Evolutionary conservation across 2,329 filamentous ascomycete genomes (phyloP).

Genomic region (Knoxdaviesia proteae): DNA sequence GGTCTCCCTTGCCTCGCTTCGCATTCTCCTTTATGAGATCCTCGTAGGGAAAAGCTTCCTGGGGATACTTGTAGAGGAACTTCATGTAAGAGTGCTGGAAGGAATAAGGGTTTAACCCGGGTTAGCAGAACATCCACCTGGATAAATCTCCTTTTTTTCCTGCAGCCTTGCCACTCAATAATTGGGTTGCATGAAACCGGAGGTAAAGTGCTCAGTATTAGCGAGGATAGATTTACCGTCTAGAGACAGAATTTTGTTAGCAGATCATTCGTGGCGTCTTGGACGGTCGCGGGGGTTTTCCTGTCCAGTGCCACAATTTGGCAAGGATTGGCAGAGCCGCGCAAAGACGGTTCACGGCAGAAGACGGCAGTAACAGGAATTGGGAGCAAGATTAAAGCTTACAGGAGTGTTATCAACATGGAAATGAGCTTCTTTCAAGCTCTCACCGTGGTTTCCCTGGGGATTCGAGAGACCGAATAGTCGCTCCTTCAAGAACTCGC

Average conservation of each 20-base stretch:
- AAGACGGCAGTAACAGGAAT: background rate
- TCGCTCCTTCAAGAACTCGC: constrained; percentile 83
- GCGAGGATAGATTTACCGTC: background rate
- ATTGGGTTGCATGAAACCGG: no score
- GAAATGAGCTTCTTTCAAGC: constrained; percentile 90
- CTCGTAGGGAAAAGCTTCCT: constrained; percentile 79
- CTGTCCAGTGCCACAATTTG: no score
- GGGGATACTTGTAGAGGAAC: constrained; percentile 92
- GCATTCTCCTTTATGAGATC: constrained; percentile 72
- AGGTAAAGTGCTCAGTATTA: background rate
- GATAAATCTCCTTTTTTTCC: no score
- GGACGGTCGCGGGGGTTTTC: no score
- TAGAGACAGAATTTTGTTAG: no score
- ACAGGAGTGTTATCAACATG: constrained; percentile 83
- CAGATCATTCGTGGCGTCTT: no score
- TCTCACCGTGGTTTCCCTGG: constrained; percentile 93
- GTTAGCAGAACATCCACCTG: background rate
- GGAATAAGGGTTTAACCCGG: constrained; percentile 4
- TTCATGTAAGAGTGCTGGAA: constrained; percentile 93
- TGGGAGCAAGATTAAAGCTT: constrained; percentile 10
- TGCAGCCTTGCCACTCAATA: no score
- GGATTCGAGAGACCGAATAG: constrained; percentile 90
- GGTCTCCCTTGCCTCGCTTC: constrained; percentile 50
- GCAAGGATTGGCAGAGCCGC: no score
- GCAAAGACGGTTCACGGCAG: no score